A percentile compares a stretch with the other conserved stretches of the same genome.
Evolutionary conservation across 148 eudicot genomes (phyloP).

Genomic region (Camellia sinensis): DNA sequence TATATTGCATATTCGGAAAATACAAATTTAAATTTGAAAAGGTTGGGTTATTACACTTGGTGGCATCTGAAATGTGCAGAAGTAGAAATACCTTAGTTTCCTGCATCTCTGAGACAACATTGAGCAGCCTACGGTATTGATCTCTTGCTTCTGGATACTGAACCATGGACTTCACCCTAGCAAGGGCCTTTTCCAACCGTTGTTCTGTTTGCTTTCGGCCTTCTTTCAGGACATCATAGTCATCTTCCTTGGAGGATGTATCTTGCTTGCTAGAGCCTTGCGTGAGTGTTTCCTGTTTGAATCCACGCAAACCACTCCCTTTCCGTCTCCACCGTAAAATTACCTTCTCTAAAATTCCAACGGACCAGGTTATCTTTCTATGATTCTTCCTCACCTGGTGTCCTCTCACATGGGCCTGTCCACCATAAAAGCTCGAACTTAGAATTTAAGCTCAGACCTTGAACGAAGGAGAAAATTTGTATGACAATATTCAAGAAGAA

Average conservation of each 20-base stretch:
- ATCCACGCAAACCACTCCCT: slow-evolving; percentile 65
- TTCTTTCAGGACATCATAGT: slow-evolving; percentile 75
- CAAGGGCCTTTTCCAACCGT: slow-evolving; percentile 71
- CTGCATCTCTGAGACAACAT: slow-evolving; percentile 63
- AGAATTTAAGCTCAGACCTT: background rate
- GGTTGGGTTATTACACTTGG: too few relatives aligned
- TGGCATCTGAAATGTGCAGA: background rate
- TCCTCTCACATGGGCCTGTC: slow-evolving; percentile 84
- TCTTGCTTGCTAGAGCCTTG: slow-evolving; percentile 32
- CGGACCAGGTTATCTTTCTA: slow-evolving; percentile 75
- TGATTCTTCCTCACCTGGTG: slow-evolving; percentile 83
- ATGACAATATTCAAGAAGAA: background rate
- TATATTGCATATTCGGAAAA: background rate
- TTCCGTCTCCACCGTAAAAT: slow-evolving; percentile 82
- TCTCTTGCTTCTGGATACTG: slow-evolving; percentile 86
- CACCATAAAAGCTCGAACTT: slow-evolving; percentile 15
- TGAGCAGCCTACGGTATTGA: slow-evolving; percentile 75
- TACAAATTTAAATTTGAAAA: background rate
- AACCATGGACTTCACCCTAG: slow-evolving; percentile 87
- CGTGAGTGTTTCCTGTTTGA: slow-evolving; percentile 48
- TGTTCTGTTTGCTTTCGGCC: slow-evolving; percentile 80
- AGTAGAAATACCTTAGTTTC: slow-evolving; percentile 48
- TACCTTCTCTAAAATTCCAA: slow-evolving; percentile 79
- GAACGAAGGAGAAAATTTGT: background rate
- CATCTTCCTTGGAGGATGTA: slow-evolving; percentile 52